phyloP scores from a whole-genome alignment of 2,329 filamentous ascomycete species.

The Beauveria asiatica region DNA sequence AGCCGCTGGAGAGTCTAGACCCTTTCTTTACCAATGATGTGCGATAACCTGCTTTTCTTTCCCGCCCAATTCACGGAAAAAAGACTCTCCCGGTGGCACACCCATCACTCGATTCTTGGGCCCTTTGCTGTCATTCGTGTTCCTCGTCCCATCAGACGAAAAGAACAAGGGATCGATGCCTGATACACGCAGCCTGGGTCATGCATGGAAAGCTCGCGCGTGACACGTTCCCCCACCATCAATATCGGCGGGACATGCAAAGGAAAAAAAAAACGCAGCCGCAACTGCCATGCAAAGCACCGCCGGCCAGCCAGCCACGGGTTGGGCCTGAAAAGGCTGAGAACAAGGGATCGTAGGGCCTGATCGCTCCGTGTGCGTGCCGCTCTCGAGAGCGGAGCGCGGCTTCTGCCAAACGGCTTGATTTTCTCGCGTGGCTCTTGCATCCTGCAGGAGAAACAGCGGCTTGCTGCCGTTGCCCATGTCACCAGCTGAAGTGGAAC shows the following conservation, averaged over 20 bases:
- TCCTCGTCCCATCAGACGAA: too few relatives aligned
- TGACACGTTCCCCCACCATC: neutral
- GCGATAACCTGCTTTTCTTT: neutral
- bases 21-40: neutral
- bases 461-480: neutral
- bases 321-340: too few relatives aligned
- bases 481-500: neutral
- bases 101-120: too few relatives aligned
- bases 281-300: neutral
- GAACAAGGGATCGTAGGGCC: neutral
- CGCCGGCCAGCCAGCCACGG: neutral
- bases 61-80: neutral
- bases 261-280: neutral
- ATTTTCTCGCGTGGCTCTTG: neutral
- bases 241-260: neutral
- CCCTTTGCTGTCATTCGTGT: too few relatives aligned
- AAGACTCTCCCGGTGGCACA: neutral
- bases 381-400: too few relatives aligned
- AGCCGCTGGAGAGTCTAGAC: too few relatives aligned
- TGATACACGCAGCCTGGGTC: neutral
- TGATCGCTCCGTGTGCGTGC: neutral
- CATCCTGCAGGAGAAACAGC: neutral
- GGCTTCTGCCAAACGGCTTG: neutral
- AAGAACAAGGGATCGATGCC: neutral
- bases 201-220: neutral